A percentile compares a stretch with the other conserved stretches of the same genome.
Evolutionary conservation across 2,329 filamentous ascomycete species (phyloP).

Genomic region (Cytospora leucostoma): DNA sequence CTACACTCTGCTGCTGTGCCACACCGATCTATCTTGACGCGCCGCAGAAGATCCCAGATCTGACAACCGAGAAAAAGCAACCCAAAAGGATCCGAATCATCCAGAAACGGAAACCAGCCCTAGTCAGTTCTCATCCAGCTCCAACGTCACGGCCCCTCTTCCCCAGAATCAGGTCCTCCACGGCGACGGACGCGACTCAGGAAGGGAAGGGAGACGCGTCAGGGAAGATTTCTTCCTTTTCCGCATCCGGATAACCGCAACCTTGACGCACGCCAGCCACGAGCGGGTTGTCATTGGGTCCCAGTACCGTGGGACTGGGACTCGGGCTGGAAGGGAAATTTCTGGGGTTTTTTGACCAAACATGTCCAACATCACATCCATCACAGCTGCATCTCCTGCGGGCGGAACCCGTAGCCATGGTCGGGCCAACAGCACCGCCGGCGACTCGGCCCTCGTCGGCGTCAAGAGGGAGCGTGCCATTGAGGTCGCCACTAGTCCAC

Average conservation of each 20-base stretch:
- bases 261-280: conserved; percentile 1
- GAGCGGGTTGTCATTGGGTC: conserved; percentile 19
- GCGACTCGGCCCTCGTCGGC: conserved; percentile 10
- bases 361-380: conserved; percentile 24
- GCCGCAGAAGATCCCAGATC: conserved; percentile 19
- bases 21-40: conserved; percentile 18
- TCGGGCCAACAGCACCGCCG: conserved; percentile 16
- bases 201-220: conserved; percentile 14
- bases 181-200: conserved; percentile 21
- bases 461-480: conserved; percentile 21
- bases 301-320: conserved; percentile 18
- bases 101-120: conserved; percentile 24
- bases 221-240: background rate
- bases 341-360: background rate
- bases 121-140: conserved; percentile 17
- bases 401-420: conserved; percentile 20
- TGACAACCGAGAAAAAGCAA: conserved; percentile 12
- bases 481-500: conserved; percentile 12
- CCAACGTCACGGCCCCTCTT: conserved; percentile 17
- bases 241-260: background rate
- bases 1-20: conserved; percentile 17
- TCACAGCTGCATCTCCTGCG: conserved; percentile 24
- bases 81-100: conserved; percentile 6
- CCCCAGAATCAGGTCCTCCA: conserved; percentile 14
- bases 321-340: conserved; percentile 5